phyloP scores from a whole-genome alignment of 805 yeast species.

The Cyberlindnera euphorbiae region DNA sequence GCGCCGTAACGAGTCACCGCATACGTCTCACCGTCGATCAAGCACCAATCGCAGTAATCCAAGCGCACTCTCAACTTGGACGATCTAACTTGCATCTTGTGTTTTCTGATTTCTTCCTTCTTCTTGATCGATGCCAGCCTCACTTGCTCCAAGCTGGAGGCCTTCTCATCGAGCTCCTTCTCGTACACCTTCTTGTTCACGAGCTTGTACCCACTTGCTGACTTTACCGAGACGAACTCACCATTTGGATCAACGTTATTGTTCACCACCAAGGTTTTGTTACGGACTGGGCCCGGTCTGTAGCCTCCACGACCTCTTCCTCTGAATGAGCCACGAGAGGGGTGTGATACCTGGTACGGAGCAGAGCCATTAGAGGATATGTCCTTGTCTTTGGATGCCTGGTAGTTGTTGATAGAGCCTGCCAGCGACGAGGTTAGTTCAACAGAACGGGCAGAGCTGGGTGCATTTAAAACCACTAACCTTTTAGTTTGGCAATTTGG shows the following conservation, averaged over 20 bases:
- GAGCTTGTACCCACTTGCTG: constrained; percentile 35
- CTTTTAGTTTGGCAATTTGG: constrained; percentile 19
- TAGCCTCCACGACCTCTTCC: constrained; percentile 20
- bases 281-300: constrained; percentile 19
- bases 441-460: background rate
- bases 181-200: constrained; percentile 34
- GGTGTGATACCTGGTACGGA: constrained; percentile 9
- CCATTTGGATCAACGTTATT: constrained; percentile 19
- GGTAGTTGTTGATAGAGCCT: constrained; percentile 20
- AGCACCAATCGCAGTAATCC: constrained; percentile 42
- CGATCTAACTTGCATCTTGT: constrained; percentile 20
- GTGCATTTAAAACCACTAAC: constrained; percentile 8
- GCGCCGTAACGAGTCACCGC: constrained; percentile 39
- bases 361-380: background rate
- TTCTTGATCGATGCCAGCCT: constrained; percentile 20
- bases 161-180: constrained; percentile 25
- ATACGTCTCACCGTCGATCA: constrained; percentile 38
- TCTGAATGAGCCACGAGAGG: constrained; percentile 6
- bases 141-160: constrained; percentile 22
- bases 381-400: constrained; percentile 4
- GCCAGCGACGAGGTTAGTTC: background rate
- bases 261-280: constrained; percentile 31
- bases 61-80: constrained; percentile 32
- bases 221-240: constrained; percentile 29
- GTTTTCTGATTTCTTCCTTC: constrained; percentile 10